Conservation (phyloP, 371 early-diverging fungal species). For the Rhizopus stolonifer region DNA sequence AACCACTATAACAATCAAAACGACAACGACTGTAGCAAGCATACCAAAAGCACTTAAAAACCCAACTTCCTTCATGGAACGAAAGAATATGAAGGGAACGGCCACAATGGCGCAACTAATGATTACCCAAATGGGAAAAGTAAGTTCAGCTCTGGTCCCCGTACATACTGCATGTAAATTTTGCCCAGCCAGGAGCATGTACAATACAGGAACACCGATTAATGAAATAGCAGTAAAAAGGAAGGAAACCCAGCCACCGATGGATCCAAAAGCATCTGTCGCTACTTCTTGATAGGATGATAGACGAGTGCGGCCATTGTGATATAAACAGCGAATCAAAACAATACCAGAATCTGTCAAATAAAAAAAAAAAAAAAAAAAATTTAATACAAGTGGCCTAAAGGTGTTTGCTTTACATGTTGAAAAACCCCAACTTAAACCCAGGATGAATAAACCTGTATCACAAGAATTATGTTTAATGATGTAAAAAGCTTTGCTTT, state of each 20-base stretch:
- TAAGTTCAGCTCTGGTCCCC: conserved; percentile 28
- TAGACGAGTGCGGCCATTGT: conserved; percentile 48
- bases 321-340: conserved; percentile 74
- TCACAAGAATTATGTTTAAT: too few relatives aligned
- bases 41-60: conserved; percentile 41
- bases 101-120: conserved; percentile 61
- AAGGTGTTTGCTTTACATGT: conserved; percentile 43
- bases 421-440: conserved; percentile 40
- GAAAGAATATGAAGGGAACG: conserved; percentile 68
- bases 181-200: conserved; percentile 68
- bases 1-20: conserved; percentile 28
- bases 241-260: conserved; percentile 62
- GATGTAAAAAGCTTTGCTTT: too few relatives aligned
- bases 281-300: conserved; percentile 57
- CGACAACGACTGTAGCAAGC: conserved; percentile 27
- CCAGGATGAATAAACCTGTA: too few relatives aligned
- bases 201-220: conserved; percentile 70
- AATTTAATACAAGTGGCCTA: conserved; percentile 49
- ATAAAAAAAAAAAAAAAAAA: too few relatives aligned
- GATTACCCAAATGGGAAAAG: conserved; percentile 60
- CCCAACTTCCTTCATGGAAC: conserved; percentile 76
- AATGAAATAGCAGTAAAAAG: conserved; percentile 66
- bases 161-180: conserved; percentile 53
- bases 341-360: conserved; percentile 63
- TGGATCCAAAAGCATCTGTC: conserved; percentile 61